Percentiles rank a stretch among this genome's conserved stretches.
phyloP scores from a whole-genome alignment of 139 green algal species.

The Chlamydomonas schloesseri region DNA sequence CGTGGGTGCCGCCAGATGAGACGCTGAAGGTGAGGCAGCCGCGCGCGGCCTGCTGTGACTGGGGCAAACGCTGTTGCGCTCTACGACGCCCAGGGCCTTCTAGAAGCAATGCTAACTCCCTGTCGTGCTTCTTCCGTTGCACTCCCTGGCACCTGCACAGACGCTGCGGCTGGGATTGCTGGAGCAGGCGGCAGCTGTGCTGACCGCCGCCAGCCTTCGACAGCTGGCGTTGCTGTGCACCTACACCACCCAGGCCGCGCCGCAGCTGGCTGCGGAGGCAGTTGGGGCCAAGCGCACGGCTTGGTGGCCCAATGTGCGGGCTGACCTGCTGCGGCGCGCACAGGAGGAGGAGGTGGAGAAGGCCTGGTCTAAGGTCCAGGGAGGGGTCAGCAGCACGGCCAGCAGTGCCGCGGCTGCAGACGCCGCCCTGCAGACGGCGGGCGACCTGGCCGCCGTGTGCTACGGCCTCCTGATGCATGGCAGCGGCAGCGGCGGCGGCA shows the following conservation, averaged over 20 bases:
- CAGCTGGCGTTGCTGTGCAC: constrained; percentile 23
- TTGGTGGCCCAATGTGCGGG: not conserved
- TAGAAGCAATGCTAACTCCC: no score
- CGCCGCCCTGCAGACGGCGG: not conserved
- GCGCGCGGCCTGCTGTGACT: no score
- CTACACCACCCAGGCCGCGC: not conserved
- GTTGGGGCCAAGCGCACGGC: no score
- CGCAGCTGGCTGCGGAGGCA: no score
- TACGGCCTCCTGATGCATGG: constrained; percentile 4
- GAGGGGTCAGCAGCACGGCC: not conserved
- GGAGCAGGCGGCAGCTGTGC: not conserved
- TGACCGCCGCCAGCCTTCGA: not conserved
- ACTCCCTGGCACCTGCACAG: no score
- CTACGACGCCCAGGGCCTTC: no score
- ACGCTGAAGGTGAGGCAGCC: no score
- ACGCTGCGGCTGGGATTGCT: constrained; percentile 3
- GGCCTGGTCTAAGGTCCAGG: no score
- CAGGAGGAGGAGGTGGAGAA: no score
- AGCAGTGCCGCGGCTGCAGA: no score
- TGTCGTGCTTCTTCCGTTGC: no score
- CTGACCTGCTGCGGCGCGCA: not conserved
- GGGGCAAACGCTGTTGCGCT: no score
- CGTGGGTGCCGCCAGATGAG: not conserved
- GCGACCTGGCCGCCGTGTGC: constrained; percentile 9
- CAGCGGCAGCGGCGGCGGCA: not conserved